phyloP scores from a whole-genome alignment of 2,329 filamentous ascomycete species.

The Escovopsis weberi region DNA sequence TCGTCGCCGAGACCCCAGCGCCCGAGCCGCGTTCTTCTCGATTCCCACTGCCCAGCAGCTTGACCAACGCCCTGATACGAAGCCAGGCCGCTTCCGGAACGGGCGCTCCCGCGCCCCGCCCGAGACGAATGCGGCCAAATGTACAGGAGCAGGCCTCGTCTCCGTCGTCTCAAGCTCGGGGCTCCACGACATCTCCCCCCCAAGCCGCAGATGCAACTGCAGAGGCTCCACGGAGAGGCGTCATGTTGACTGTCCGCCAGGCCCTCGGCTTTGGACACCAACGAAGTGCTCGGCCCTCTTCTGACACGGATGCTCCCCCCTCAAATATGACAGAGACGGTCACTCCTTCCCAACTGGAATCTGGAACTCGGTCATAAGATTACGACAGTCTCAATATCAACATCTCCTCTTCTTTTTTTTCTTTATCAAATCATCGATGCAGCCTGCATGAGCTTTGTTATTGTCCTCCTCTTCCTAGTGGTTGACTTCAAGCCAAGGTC shows the following conservation, averaged over 20 bases:
- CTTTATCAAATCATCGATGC: too few relatives aligned
- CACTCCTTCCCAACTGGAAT: constrained; percentile 34
- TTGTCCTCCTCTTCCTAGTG: too few relatives aligned
- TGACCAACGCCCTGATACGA: constrained; percentile 9
- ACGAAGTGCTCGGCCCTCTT: constrained; percentile 9
- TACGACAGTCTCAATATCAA: too few relatives aligned
- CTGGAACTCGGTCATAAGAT: constrained; percentile 19
- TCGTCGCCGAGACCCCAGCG: constrained; percentile 6
- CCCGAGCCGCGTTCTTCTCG: constrained; percentile 27
- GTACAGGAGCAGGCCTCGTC: neutral
- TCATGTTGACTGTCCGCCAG: constrained; percentile 19
- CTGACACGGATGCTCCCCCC: constrained; percentile 5
- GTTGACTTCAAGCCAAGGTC: too few relatives aligned
- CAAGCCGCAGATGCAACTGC: neutral
- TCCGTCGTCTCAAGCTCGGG: neutral
- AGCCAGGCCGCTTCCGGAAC: too few relatives aligned
- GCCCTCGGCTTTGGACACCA: constrained; percentile 19
- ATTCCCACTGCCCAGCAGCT: constrained; percentile 31
- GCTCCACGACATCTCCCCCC: constrained; percentile 1
- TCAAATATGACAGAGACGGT: constrained; percentile 11
- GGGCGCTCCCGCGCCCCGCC: neutral
- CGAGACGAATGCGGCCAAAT: neutral
- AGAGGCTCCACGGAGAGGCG: constrained; percentile 7
- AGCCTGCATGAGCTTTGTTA: too few relatives aligned
- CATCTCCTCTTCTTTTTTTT: too few relatives aligned